These are phyloP conservation scores for Fusarium sp. DNA, from an alignment of 2,329 filamentous ascomycete species.

Conservation along the genomic window DNA sequence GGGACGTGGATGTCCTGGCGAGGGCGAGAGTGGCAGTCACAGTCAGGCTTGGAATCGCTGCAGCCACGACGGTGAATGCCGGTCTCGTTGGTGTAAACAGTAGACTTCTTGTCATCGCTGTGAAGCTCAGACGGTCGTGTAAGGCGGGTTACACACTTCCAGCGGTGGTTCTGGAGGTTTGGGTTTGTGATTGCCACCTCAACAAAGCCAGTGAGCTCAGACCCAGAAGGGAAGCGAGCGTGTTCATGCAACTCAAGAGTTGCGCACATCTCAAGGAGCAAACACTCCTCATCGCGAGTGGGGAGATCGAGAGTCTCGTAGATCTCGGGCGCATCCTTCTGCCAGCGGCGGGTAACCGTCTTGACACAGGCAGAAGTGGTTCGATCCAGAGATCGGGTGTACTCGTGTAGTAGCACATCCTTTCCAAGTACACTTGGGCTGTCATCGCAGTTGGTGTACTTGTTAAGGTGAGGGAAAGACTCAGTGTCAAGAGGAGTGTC, in stretches of 20 bases:
- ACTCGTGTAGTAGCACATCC: slow-evolving; percentile 68
- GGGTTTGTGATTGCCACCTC: slow-evolving; percentile 68
- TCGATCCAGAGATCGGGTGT: slow-evolving; percentile 65
- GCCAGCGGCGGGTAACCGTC: slow-evolving; percentile 67
- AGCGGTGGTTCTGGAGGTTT: slow-evolving; percentile 65
- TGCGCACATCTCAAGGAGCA: slow-evolving; percentile 72
- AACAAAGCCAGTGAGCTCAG: slow-evolving; percentile 69
- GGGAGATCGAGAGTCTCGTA: slow-evolving; percentile 63
- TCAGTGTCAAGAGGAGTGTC: slow-evolving; percentile 57
- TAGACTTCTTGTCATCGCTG: slow-evolving; percentile 56
- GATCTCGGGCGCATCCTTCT: slow-evolving; percentile 67
- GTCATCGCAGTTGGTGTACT: slow-evolving; percentile 65
- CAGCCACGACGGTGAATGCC: slow-evolving; percentile 67
- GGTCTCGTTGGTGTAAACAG: slow-evolving; percentile 63
- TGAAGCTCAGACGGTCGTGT: slow-evolving; percentile 67
- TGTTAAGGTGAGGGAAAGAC: slow-evolving; percentile 68
- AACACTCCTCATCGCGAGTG: slow-evolving; percentile 62
- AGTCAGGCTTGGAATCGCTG: slow-evolving; percentile 59
- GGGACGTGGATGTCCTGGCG: slow-evolving; percentile 66
- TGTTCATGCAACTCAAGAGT: slow-evolving; percentile 69
- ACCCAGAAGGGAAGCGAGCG: slow-evolving; percentile 67
- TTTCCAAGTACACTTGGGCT: slow-evolving; percentile 62
- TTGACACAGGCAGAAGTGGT: slow-evolving; percentile 67
- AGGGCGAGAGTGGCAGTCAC: slow-evolving; percentile 62
- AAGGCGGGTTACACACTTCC: slow-evolving; percentile 71